Evolutionary conservation across 2,329 filamentous ascomycete genomes (phyloP).

Genomic region (Aspergillus sclerotialis): DNA sequence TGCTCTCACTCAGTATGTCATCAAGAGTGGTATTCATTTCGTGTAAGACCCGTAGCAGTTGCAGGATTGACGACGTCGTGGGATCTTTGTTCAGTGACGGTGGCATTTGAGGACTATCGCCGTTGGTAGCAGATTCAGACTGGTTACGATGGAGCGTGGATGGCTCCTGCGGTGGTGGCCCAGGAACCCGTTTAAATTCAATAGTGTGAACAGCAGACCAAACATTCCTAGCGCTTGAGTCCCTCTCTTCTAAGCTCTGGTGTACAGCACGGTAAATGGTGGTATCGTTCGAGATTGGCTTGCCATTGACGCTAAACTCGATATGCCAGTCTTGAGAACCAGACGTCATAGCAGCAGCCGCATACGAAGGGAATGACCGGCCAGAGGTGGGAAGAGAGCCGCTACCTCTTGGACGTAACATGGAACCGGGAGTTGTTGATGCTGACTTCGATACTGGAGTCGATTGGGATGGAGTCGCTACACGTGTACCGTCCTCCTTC

Average conservation of each 20-base stretch:
- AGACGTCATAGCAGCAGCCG: conserved; percentile 73
- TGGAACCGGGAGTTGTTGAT: conserved; percentile 22
- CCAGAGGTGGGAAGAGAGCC: conserved; percentile 46
- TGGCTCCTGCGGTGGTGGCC: conserved; percentile 70
- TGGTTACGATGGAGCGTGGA: conserved; percentile 51
- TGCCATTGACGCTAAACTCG: conserved; percentile 81
- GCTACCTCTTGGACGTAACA: conserved; percentile 15
- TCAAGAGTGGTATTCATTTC: conserved; percentile 89
- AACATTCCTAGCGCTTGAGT: conserved; percentile 64
- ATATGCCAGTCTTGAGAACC: conserved; percentile 93
- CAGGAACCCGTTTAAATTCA: conserved; percentile 79
- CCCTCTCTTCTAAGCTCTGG: conserved; percentile 53
- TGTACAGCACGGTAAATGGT: conserved; percentile 95
- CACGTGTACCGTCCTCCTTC: conserved; percentile 82
- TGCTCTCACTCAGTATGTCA: conserved; percentile 76
- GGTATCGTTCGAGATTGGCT: conserved; percentile 79
- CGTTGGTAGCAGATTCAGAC: conserved; percentile 44
- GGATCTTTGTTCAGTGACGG: conserved; percentile 76
- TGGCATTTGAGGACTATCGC: conserved; percentile 59
- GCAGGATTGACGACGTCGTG: conserved; percentile 78
- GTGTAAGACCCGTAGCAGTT: conserved; percentile 81
- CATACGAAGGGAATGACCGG: conserved; percentile 67
- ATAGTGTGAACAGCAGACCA: conserved; percentile 90
- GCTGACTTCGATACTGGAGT: conserved; percentile 40
- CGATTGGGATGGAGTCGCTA: conserved; percentile 70